Evolutionary conservation across 2,329 filamentous ascomycete genomes (phyloP).

Genomic region (Daldinia sp.): DNA sequence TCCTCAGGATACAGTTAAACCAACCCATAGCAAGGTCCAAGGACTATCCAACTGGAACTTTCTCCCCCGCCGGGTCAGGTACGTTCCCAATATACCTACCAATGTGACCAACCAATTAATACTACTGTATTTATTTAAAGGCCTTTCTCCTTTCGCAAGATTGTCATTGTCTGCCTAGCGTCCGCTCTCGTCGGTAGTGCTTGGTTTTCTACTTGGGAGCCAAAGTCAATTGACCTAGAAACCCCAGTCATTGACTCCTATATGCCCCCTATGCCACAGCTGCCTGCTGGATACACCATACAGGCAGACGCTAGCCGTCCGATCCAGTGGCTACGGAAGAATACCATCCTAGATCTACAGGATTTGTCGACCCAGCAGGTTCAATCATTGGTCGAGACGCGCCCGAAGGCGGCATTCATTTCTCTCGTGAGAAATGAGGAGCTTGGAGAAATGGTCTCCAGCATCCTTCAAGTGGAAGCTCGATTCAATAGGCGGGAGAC

Average conservation of each 20-base stretch:
- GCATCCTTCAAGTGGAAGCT: constrained; percentile 78
- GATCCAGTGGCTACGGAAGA: constrained; percentile 48
- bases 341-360: constrained; percentile 44
- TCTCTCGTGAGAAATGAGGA: constrained; percentile 80
- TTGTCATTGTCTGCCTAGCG: constrained; percentile 39
- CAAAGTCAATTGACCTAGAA: constrained; percentile 28
- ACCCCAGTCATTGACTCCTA: constrained; percentile 43
- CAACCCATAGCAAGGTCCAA: constrained; percentile 33
- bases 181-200: constrained; percentile 41
- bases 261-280: constrained; percentile 44
- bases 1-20: constrained; percentile 32
- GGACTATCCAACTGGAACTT: constrained; percentile 33
- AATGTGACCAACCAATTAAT: constrained; percentile 45
- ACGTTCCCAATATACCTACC: constrained; percentile 25
- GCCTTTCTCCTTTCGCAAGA: constrained; percentile 44
- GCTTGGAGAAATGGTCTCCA: constrained; percentile 73
- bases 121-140: constrained; percentile 40
- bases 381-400: constrained; percentile 40
- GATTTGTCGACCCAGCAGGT: constrained; percentile 37
- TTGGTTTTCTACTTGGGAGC: constrained; percentile 43
- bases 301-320: constrained; percentile 29
- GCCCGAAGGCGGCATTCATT: constrained; percentile 63
- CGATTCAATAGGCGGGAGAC: constrained; percentile 81
- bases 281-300: constrained; percentile 23
- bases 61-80: constrained; percentile 45